Base-by-base conservation (phyloP, 805 yeast genomes). In the Candida montana region DNA sequence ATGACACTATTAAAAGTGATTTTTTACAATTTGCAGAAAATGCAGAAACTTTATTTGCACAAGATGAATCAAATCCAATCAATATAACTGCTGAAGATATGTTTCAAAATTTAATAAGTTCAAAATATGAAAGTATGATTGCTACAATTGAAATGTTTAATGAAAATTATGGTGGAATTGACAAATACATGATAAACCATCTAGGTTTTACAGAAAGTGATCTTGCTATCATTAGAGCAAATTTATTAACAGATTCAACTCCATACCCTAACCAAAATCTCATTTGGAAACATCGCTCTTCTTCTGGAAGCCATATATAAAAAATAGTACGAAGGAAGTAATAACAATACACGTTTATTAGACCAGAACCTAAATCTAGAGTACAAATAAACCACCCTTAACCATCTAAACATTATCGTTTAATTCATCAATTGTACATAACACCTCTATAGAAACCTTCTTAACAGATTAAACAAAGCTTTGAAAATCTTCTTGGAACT, bases 81-180 rank as follows among this genome's bases (percentile, higher is more conserved):
- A 40, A 40, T 15, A 29, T 35, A 9, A 13, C 63, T 7, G 54
- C 59, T 11, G 56, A 57, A 9, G 73, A 78, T 32, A 85, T 85
- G 44, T 72, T 81, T 53, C 62, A 65, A 16, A 81, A 79, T 54
- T 62, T 85, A 55, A 62, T 82, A 41, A 73, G 83, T 46, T 75
- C 86, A 4, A 70, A 77, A 37, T 77, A 79, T 53, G 90, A 82
- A 50, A 77, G 85, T 2, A 81, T 85, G 89, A 62, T 77, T 47
- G 71, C 75, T 1, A 71, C 87, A 1, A 68, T 84, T 32, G 77
- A 70, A n/a, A 50, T 65, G 51, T 63, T 86, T 47, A 61, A 75
- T 33, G 45, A 53, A 3, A 67, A 73, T 39, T 83, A 67, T 56
- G 84, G 82, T 1, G 77, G 81, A 0, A 68, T 77, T 15, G 68